Base-by-base conservation (phyloP, 2,329 filamentous ascomycete species). In the Penicillium capsulatum region DNA sequence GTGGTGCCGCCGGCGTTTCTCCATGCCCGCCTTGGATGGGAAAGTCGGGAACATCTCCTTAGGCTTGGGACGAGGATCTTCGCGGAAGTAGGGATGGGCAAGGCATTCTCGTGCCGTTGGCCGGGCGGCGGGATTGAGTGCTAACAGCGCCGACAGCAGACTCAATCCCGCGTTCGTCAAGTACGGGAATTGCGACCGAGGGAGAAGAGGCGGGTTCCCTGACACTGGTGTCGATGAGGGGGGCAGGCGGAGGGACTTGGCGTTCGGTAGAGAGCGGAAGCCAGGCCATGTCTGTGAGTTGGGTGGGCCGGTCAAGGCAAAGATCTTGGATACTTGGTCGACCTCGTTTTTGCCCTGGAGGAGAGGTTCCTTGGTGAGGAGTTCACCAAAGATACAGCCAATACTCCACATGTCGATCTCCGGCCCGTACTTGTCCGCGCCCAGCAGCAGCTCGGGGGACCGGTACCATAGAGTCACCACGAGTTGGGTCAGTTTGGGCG, bases 381-480 rank as follows among this genome's bases (percentile, higher is more conserved):
- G 76, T 69, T 98, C 92, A 45, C 83, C 91, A 60, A 98, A 94
- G 58, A 98, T 89, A 68, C 92, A 97, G 9, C 92, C 92, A 3
- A 97, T 72, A 66, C 86, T 94, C 92, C 92, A 98, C 76, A 97
- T 85, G 67, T 97, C 92, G 54, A 97, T 75, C 45, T 85, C 79
- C 1, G 75, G 70, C 43, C 77, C 82, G 68, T 98, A 98, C 11
- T 74, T 76, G 24, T 78, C 77, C 0, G 86, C 73, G 4, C 92
- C 92, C 3, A 97, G 80, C 2, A 98, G 76, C 8, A 97, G 77
- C 66, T 97, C 92, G 0, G 92, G 92, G 1, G 86, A 78, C 40
- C 92, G 86, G 65, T 98, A 98, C 92, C 92, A 98, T 5, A 98
- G 77, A 5, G 92, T 98, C 13, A 97, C 91, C 47, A 98, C 92